These are phyloP conservation scores for Dendrobium catenatum DNA, from an alignment of 106 monocot genomes.

Conservation along the genomic window DNA sequence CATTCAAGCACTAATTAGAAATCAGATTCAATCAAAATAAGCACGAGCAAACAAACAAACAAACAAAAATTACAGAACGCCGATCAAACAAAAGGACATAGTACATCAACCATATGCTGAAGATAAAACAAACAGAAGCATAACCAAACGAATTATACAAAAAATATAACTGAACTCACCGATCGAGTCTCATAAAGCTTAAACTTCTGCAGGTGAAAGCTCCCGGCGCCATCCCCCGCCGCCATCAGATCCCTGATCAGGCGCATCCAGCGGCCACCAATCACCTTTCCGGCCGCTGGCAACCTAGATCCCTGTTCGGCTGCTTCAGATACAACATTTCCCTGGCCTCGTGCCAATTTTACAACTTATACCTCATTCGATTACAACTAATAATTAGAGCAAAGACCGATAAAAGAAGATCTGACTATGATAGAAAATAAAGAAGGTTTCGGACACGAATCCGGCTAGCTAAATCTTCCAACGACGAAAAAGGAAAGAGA, in stretches of 20 bases:
- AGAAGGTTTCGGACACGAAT: constrained; percentile 1
- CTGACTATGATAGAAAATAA: neutral
- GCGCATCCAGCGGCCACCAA: constrained; percentile 17
- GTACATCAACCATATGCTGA: neutral
- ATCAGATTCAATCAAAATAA: constrained; percentile 3
- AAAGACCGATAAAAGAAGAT: neutral
- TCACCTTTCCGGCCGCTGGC: constrained; percentile 8
- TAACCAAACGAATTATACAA: constrained; percentile 2
- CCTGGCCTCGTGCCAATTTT: neutral
- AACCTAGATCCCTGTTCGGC: constrained; percentile 22
- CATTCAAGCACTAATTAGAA: constrained; percentile 1
- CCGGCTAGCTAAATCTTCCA: neutral
- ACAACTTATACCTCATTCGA: neutral
- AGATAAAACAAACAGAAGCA: constrained; percentile 5
- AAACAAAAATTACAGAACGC: neutral
- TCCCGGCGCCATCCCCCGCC: constrained; percentile 11
- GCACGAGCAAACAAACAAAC: constrained; percentile 7
- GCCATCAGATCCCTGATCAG: constrained; percentile 9
- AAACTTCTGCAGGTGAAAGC: constrained; percentile 41
- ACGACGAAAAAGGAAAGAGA: neutral
- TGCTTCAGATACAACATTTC: constrained; percentile 34
- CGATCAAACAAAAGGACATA: neutral
- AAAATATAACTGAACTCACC: constrained; percentile 19
- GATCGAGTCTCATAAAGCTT: constrained; percentile 67
- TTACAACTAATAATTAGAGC: neutral